Base-by-base conservation (phyloP, 1,139 yeast species). In the Groenewaldozyma sp. region DNA sequence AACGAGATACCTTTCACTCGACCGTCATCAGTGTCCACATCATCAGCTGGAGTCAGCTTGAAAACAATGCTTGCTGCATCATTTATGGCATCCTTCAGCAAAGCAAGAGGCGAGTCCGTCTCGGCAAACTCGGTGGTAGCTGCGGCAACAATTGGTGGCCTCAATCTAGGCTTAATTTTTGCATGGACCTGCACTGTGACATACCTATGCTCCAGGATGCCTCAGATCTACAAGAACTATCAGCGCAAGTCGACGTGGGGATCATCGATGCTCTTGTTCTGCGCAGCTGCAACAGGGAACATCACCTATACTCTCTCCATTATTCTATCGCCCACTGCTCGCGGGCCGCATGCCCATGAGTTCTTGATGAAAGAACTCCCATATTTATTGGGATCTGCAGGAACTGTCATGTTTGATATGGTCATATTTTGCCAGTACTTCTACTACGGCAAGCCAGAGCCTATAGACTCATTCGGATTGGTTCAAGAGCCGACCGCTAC, bases 121-220 rank as follows among this genome's bases (percentile, higher is more conserved):
- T 35, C 49, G 4, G 42, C 48, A 3, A 39, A 44, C 2, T 45
- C 50, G n/a, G 46, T 54, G 1, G 49, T 47, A 9, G 37, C 49
- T 2, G 39, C 39, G 21, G 41, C 18, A 34, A 32, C 24, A 7
- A 28, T 28, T 16, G 33, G n/a, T 29, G 22, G 21, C 19, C 21
- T n/a, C 18, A 13, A 24, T 14, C 43, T 66, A 22, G 95, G 94
- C 0, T 56, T 67, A 6, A 42, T 73, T 0, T 65, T 82, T 38
- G 93, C 96, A 0, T 91, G 95, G 94, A 56, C 73, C 3, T 86
- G 95, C 49, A 84, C 95, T 0, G 52, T 63, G 6, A 76, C 84
- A 39, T 88, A 91, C 56, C 70, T 87, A 42, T 63, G 76, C 7
- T 84, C 95, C 2, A 68, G 98, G 47, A 64, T 87, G 39, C 98